Evolutionary conservation across 2,329 filamentous ascomycete genomes (phyloP).

Genomic region (Cercospora zeae-maydis): DNA sequence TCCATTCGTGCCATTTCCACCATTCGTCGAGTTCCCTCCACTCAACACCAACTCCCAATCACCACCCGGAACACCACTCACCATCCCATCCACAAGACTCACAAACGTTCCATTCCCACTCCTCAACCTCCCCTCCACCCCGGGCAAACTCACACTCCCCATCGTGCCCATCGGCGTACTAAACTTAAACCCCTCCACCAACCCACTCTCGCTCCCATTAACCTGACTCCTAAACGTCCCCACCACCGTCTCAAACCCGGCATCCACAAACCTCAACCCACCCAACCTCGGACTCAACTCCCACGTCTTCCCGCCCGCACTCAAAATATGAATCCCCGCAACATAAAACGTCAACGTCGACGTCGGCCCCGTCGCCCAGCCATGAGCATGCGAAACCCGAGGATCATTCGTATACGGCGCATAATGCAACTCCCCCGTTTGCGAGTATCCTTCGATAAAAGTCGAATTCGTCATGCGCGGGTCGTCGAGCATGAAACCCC

Average conservation of each 20-base stretch:
- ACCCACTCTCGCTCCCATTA: conserved; percentile 25
- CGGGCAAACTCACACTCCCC: conserved; percentile 34
- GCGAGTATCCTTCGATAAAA: conserved; percentile 52
- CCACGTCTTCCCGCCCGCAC: conserved; percentile 43
- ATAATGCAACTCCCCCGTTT: conserved; percentile 48
- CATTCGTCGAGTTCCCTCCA: not conserved
- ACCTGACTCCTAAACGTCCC: conserved; percentile 42
- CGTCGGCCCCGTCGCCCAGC: conserved; percentile 52
- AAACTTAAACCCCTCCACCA: conserved; percentile 24
- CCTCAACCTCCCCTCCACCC: conserved; percentile 42
- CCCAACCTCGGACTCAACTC: conserved; percentile 45
- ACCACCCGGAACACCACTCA: conserved; percentile 27
- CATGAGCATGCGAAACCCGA: conserved; percentile 49
- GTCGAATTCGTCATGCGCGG: conserved; percentile 53
- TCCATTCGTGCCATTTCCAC: not conserved
- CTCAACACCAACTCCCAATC: conserved; percentile 27
- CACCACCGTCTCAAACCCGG: conserved; percentile 46
- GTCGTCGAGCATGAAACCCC: conserved; percentile 55
- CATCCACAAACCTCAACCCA: conserved; percentile 43
- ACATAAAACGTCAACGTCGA: conserved; percentile 45
- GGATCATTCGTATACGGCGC: conserved; percentile 50
- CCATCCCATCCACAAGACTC: conserved; percentile 26
- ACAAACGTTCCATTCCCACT: conserved; percentile 34
- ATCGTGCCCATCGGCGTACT: conserved; percentile 33
- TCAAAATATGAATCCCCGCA: conserved; percentile 44